phyloP scores from a whole-genome alignment of 306 rosid species.

The Cajanus cajan region DNA sequence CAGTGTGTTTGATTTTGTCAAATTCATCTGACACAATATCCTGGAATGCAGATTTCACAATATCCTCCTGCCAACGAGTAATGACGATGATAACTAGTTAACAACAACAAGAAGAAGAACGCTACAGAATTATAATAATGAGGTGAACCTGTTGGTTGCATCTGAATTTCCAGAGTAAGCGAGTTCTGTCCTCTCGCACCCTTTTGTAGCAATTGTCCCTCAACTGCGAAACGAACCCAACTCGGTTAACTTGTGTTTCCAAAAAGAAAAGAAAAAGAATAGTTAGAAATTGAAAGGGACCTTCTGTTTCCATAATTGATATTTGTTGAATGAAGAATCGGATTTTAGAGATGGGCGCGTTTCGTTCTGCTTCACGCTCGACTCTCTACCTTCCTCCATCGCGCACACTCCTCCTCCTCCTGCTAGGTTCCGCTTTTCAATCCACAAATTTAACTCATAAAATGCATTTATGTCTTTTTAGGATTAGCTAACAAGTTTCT shows the following conservation, averaged over 20 bases:
- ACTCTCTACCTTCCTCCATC: not conserved
- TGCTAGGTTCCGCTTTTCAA: not conserved
- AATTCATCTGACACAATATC: slow-evolving; percentile 74
- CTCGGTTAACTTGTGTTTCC: not conserved
- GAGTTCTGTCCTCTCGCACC: slow-evolving; percentile 69
- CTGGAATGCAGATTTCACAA: slow-evolving; percentile 45
- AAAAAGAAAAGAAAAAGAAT: not conserved
- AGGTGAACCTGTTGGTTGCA: not conserved
- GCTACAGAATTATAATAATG: not conserved
- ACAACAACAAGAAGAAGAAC: not conserved
- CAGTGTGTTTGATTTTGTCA: slow-evolving; percentile 48
- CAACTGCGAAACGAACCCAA: slow-evolving; percentile 35
- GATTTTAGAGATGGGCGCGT: slow-evolving; percentile 52
- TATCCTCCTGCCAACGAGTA: not conserved
- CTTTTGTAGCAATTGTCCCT: slow-evolving; percentile 77
- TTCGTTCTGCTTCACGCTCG: not conserved
- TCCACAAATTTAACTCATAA: not conserved
- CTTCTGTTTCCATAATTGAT: slow-evolving; percentile 66
- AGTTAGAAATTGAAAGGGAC: slow-evolving; percentile 7
- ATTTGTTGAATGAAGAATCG: slow-evolving; percentile 47
- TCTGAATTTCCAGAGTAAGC: slow-evolving; percentile 78
- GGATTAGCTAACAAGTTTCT: too few species aligned
- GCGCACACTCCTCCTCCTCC: not conserved
- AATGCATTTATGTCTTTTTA: too few species aligned
- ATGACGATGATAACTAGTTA: not conserved